Evolutionary conservation across 306 rosid species (phyloP).

Genomic region (Inga laurina): DNA sequence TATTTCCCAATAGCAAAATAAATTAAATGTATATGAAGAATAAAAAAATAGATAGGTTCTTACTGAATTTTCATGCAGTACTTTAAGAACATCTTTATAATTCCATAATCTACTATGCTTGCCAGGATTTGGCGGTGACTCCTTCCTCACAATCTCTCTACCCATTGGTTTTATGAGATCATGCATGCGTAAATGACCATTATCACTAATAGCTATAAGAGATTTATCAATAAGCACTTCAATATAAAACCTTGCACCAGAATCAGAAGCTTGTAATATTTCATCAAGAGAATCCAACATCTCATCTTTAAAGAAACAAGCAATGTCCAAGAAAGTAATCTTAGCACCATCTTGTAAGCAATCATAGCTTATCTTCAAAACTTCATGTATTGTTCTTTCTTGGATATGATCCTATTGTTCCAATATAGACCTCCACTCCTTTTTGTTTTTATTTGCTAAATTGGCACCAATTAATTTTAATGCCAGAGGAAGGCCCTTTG

Average conservation of each 20-base stretch:
- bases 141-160: neutral
- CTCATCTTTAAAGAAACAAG: neutral
- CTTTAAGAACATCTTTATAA: neutral
- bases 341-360: neutral
- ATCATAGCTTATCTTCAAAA: neutral
- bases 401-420: neutral
- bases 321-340: neutral
- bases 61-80: neutral
- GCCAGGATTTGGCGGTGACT: neutral
- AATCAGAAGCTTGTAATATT: neutral
- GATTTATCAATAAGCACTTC: neutral
- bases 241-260: neutral
- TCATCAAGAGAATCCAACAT: neutral
- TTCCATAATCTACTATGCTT: neutral
- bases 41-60: neutral
- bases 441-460: neutral
- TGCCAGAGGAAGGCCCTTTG: neutral
- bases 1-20: neutral
- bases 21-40: neutral
- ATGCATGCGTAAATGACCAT: neutral
- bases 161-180: neutral
- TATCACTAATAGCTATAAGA: neutral
- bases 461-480: neutral
- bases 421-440: neutral
- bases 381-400: neutral